These are phyloP conservation scores for Uronychia binucleata DNA, from an alignment of 73 alveolate species.

Conservation along the genomic window DNA sequence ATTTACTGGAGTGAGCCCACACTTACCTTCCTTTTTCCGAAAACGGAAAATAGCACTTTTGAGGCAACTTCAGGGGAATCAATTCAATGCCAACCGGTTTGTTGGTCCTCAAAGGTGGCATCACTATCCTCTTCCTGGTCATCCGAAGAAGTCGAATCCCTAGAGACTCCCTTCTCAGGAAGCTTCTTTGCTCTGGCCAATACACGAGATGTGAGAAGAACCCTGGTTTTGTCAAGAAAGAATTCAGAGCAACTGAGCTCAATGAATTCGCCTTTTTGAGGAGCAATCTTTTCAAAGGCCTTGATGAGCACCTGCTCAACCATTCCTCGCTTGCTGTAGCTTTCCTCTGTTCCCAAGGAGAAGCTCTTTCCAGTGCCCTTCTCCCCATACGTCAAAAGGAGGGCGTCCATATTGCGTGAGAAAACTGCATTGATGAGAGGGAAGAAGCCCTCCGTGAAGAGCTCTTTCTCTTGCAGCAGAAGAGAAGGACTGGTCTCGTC, in stretches of 20 bases:
- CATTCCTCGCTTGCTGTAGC: neutral
- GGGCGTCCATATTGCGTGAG: neutral
- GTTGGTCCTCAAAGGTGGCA: too few species aligned
- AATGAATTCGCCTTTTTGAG: neutral
- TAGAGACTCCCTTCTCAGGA: neutral
- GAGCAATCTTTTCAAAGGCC: neutral
- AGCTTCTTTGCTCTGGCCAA: neutral
- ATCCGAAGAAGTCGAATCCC: neutral
- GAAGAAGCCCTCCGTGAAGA: neutral
- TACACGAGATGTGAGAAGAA: too few species aligned
- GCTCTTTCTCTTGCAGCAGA: neutral
- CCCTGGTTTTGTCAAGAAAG: neutral
- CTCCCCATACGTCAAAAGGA: neutral
- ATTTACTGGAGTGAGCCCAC: too few species aligned
- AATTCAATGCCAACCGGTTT: too few species aligned
- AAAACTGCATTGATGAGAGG: neutral
- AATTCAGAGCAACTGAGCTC: neutral
- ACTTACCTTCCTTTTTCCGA: too few species aligned
- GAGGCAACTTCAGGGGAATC: too few species aligned
- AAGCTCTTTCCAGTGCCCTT: neutral
- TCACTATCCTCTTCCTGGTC: neutral
- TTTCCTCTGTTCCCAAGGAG: neutral
- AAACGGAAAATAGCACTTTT: too few species aligned
- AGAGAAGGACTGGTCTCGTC: neutral
- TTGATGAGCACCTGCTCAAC: neutral